A percentile compares a stretch with the other conserved stretches of the same genome.
phyloP scores from a whole-genome alignment of 164 flowering plant species.

The Sedum album region DNA sequence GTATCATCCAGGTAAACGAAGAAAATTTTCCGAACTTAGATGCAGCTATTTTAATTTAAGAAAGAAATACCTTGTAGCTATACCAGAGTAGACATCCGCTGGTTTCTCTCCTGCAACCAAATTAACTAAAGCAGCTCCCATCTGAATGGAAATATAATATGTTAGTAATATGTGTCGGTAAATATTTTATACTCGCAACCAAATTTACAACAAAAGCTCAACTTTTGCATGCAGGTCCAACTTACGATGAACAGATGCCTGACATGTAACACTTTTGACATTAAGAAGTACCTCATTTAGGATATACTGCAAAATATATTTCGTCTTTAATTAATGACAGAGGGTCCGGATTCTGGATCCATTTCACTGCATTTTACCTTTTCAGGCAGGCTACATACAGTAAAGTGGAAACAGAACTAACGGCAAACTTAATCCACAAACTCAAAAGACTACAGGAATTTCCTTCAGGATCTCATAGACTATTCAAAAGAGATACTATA shows the following conservation, averaged over 20 bases:
- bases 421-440: too few species aligned
- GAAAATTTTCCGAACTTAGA: not conserved
- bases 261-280: not conserved
- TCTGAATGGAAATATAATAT: conserved; percentile 10
- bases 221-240: not conserved
- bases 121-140: conserved; percentile 20
- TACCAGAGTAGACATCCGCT: conserved; percentile 64
- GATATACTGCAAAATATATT: not conserved
- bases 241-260: not conserved
- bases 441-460: too few species aligned
- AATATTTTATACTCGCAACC: not conserved
- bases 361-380: too few species aligned
- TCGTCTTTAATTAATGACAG: too few species aligned
- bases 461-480: too few species aligned
- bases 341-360: too few species aligned
- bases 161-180: not conserved
- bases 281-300: not conserved
- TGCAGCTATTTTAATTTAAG: not conserved
- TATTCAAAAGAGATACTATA: too few species aligned
- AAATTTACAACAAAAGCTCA: not conserved
- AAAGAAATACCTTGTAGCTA: conserved; percentile 16
- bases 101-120: conserved; percentile 49
- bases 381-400: too few species aligned
- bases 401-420: too few species aligned
- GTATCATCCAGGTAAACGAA: not conserved